A percentile compares a stretch with the other conserved stretches of the same genome.
Evolutionary conservation across 78 protist species (phyloP).

Genomic region (Tieghemostelium lacteum): DNA sequence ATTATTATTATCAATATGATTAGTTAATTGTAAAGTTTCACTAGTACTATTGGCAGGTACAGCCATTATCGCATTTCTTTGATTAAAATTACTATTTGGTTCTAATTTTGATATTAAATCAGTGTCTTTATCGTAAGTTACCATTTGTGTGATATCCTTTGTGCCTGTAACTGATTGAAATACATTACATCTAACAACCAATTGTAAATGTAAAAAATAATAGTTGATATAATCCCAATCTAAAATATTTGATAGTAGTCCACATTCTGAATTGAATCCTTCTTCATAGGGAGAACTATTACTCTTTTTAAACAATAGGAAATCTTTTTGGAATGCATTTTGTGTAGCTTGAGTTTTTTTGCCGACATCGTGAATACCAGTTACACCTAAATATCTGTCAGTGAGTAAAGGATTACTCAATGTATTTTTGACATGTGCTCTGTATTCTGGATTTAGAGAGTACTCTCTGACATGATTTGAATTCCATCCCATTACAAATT

Average conservation of each 20-base stretch:
- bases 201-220: neutral
- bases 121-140: no score
- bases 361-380: neutral
- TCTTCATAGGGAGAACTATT: neutral
- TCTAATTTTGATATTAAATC: no score
- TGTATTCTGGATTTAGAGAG: neutral
- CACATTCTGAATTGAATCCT: neutral
- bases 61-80: no score
- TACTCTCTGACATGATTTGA: neutral
- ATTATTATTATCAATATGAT: no score
- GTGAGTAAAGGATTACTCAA: neutral
- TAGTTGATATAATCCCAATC: neutral
- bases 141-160: no score
- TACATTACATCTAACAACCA: neutral
- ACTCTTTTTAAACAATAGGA: neutral
- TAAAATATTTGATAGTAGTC: neutral
- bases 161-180: neutral
- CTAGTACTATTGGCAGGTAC: no score
- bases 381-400: neutral
- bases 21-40: no score
- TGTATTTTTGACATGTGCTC: no score
- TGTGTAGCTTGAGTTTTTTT: neutral
- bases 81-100: no score
- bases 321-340: no score
- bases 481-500: neutral